Evolutionary conservation across 331 rosid genomes (phyloP), one percentile per base, ranked within the genome.

Genomic region (Erythrophleum ivorense): DNA sequence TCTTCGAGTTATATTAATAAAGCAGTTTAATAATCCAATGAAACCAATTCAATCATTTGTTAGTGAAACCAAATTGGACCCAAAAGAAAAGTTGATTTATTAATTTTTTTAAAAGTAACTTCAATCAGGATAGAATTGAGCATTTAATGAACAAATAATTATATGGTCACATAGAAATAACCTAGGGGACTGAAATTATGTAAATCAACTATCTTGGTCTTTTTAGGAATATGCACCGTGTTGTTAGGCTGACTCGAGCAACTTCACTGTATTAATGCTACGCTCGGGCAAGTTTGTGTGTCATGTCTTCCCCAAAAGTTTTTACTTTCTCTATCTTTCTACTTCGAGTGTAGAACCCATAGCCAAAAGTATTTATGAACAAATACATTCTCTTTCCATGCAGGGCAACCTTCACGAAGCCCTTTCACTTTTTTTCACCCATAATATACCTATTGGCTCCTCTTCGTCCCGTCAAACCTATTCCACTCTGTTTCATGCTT

Each of bases 401-500:
- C 89, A 84, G 15, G 90, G 89, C n/a, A 85, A 83, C 59, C 80
- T 94, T 77, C 74, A 81, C 54, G 80, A 83, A 84, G 97, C 97
- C 2, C 82, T 94, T 58, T 78, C 91, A 13, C 87, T 89, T 80
- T 77, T 90, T 49, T 90, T 92, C 87, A 43, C 86, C 41, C 78
- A 33, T 3, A 48, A 73, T 41, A 67, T 52, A 0, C 85, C 72
- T 10, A 18, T 45, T 2, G 87, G 83, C 21, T 66, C 84, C 40
- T 82, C 86, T 74, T 71, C 82, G 55, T 84, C 94, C 85, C 73
- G 49, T 78, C 93, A 87, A 84, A 84, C 86, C 79, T 91, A 88
- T 79, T 95, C 92, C 31, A 70, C 87, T 81, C 84, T 93, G 15
- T 90, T 92, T 80, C 94, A 93, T 69, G 92, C 84, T 6, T 95